Evolutionary conservation across 352 stramenopile species (phyloP), one percentile per base, ranked within the genome.

Genomic region (Pythium apleroticum): DNA sequence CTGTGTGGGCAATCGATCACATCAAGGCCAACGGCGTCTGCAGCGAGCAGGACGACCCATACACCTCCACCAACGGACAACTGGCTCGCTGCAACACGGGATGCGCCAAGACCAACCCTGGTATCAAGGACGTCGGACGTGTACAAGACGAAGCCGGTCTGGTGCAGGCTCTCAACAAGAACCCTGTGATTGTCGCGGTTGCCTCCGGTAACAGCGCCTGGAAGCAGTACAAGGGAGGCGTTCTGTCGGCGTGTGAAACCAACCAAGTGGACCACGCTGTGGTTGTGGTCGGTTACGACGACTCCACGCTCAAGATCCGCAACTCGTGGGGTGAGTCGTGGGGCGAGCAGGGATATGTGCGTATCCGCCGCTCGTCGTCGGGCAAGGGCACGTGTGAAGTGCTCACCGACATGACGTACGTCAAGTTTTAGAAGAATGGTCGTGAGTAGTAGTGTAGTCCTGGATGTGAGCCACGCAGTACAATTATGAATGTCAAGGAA

Each of bases 301-400:
- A 76, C 31, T 84, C 76, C 0, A 78, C 76, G 22, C 97, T 93
- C 79, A 98, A 98, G 73, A 86, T 99, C 31, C 98, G 98, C 69
- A 99, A 99, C 81, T 98, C 96, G 41, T 99, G 97, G 97, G 97
- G 97, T 22, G 74, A 80, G 1, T 78, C 73, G n/a, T 99, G 96
- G 96, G 97, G 97, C 68, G 88, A 98, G 53, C 69, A 86, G 31
- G 96, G 96, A 52, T 99, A 97, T 80, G 94, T 99, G 43, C 88
- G 88, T 30, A 73, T 99, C 12, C 79, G 82, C 24, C 95, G 60
- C 87, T 97, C 77, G 75, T 78, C 72, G 15, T 63, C 49, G 57
- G 80, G 65, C 73, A 80, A 71, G 75, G 88, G 71, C 74, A 78
- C 15, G 57, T 88, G 73, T 54, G 66, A 52, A 71, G 80, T 87